phyloP scores from a whole-genome alignment of 371 early-diverging fungal species.

The Apophysomyces sp. region DNA sequence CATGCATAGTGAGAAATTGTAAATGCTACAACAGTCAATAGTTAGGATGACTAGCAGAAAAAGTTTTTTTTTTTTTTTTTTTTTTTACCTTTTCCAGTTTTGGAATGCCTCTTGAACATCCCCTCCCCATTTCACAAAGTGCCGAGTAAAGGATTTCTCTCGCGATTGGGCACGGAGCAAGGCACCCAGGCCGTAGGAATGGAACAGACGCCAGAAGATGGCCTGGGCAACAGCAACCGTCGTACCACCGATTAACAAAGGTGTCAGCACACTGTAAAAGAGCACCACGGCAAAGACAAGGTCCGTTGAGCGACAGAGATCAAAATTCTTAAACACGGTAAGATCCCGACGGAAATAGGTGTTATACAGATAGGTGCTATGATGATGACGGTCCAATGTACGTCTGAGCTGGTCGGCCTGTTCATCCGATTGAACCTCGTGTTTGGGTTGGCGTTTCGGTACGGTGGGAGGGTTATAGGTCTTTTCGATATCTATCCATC shows the following conservation, averaged over 20 bases:
- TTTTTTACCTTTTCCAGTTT: slow-evolving; percentile 82
- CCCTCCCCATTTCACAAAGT: slow-evolving; percentile 91
- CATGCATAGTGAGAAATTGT: slow-evolving; percentile 54
- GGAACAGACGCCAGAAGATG: slow-evolving; percentile 83
- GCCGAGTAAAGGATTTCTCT: slow-evolving; percentile 81
- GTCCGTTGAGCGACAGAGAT: slow-evolving; percentile 82
- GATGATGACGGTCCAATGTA: background rate
- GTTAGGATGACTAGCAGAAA: background rate
- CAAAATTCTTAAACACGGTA: slow-evolving; percentile 88
- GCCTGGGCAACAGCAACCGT: slow-evolving; percentile 65
- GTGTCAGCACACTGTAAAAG: slow-evolving; percentile 70
- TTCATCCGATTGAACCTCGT: slow-evolving; percentile 9
- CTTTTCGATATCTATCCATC: slow-evolving; percentile 78
- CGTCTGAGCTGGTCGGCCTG: slow-evolving; percentile 11
- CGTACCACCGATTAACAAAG: slow-evolving; percentile 53
- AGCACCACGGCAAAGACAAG: slow-evolving; percentile 74
- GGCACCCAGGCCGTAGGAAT: slow-evolving; percentile 78
- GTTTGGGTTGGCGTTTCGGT: slow-evolving; percentile 26
- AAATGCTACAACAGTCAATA: slow-evolving; percentile 2
- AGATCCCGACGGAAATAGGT: slow-evolving; percentile 83
- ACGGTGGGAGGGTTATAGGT: slow-evolving; percentile 78
- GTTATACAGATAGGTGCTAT: slow-evolving; percentile 19
- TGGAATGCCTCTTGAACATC: slow-evolving; percentile 84
- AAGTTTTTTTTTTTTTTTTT: background rate
- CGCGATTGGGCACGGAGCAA: slow-evolving; percentile 78